These are phyloP conservation scores for Pulveroboletus frians DNA, from an alignment of 768 basidiomycete species.

Conservation along the genomic window DNA sequence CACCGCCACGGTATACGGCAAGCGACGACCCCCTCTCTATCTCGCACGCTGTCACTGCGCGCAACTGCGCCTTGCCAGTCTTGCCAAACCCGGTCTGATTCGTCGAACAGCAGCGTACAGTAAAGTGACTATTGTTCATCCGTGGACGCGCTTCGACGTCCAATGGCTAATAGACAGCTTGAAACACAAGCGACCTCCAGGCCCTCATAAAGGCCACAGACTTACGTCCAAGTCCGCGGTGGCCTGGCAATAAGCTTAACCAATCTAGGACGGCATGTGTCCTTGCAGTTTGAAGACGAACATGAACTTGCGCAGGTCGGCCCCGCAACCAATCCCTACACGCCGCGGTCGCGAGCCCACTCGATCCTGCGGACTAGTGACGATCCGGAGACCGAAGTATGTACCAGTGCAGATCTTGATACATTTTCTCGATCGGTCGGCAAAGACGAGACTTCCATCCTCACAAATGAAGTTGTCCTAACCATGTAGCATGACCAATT, in stretches of 20 bases:
- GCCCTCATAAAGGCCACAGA: slow-evolving; percentile 7
- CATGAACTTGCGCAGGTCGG: slow-evolving; percentile 11
- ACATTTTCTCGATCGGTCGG: slow-evolving; percentile 16
- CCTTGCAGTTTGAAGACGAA: slow-evolving; percentile 1
- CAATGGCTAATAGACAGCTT: slow-evolving; percentile 11
- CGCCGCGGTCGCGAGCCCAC: slow-evolving; percentile 7
- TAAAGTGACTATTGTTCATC: slow-evolving; percentile 2
- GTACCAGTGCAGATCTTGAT: slow-evolving; percentile 17
- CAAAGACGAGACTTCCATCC: slow-evolving; percentile 6
- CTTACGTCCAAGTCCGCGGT: slow-evolving; percentile 18
- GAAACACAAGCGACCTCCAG: slow-evolving; percentile 2
- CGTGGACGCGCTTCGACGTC: slow-evolving; percentile 2
- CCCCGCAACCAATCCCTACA: slow-evolving; percentile 12
- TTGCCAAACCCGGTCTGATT: neutral
- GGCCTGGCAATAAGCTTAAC: slow-evolving; percentile 10
- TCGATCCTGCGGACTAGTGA: slow-evolving; percentile 6
- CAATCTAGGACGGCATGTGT: neutral
- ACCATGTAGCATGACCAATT: slow-evolving; percentile 2
- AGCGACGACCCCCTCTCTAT: neutral
- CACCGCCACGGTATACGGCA: neutral
- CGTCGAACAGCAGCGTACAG: neutral
- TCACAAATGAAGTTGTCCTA: slow-evolving; percentile 17
- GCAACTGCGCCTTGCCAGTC: neutral
- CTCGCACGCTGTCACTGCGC: neutral
- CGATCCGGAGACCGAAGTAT: slow-evolving; percentile 13